phyloP scores from a whole-genome alignment of 163 green algal species.

The Scenedesmus sp. region DNA sequence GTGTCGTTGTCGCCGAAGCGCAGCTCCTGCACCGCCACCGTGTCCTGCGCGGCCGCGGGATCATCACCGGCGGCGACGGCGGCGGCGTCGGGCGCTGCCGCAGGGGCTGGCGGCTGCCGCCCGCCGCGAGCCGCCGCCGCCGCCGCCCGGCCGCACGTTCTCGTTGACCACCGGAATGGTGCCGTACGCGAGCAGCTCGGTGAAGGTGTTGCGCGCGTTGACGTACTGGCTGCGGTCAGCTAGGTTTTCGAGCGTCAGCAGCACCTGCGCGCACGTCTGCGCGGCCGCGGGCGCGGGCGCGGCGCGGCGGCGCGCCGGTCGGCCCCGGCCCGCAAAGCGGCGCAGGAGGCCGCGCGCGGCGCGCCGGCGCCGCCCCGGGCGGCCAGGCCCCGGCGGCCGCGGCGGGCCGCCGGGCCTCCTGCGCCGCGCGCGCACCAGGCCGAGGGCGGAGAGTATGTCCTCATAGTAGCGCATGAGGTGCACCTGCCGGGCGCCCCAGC shows the following conservation, averaged over 20 bases:
- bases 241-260: constrained; percentile 95
- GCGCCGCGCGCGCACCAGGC: constrained; percentile 62
- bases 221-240: constrained; percentile 86
- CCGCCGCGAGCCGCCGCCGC: neutral
- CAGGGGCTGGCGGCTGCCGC: neutral
- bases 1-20: constrained; percentile 98
- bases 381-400: too few relatives aligned
- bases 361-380: too few relatives aligned
- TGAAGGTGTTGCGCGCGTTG: constrained; percentile 93
- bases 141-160: constrained; percentile 73
- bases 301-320: neutral
- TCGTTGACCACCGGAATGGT: constrained; percentile 95
- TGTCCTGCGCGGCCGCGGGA: constrained; percentile 70
- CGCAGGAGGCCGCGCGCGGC: neutral
- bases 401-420: too few relatives aligned
- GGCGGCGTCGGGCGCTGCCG: too few relatives aligned
- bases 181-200: constrained; percentile 83
- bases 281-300: neutral
- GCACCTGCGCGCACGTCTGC: constrained; percentile 89
- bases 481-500: too few relatives aligned
- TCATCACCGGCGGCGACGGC: neutral
- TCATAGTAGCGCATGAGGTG: constrained; percentile 94
- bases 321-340: neutral
- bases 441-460: constrained; percentile 87
- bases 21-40: constrained; percentile 94